Conservation (phyloP, 1,139 yeast genomes). For the Blastobotrys ciferrii region DNA sequence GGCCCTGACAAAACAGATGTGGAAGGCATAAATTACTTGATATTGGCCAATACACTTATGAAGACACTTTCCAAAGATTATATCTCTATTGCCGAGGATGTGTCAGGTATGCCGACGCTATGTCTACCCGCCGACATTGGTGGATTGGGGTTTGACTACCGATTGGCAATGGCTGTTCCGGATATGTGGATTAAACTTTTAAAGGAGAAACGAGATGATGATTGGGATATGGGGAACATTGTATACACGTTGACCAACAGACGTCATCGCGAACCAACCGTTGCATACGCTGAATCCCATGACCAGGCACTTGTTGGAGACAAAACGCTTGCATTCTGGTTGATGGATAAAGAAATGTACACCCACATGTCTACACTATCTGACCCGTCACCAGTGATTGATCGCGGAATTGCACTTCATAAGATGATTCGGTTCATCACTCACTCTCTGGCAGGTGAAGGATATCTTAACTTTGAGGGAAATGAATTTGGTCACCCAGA, state of each 20-base stretch:
- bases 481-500: constrained; percentile 99
- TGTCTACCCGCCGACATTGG: constrained; percentile 73
- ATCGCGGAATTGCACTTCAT: constrained; percentile 87
- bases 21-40: constrained; percentile 82
- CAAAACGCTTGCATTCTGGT: constrained; percentile 94
- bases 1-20: constrained; percentile 70
- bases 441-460: constrained; percentile 91
- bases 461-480: constrained; percentile 93
- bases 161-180: constrained; percentile 96
- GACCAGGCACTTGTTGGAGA: constrained; percentile 98
- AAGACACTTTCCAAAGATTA: constrained; percentile 54
- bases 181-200: constrained; percentile 98
- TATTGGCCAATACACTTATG: constrained; percentile 81
- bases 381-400: constrained; percentile 72
- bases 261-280: constrained; percentile 84
- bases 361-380: constrained; percentile 84
- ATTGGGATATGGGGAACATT: constrained; percentile 86
- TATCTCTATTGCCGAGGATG: constrained; percentile 92
- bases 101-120: constrained; percentile 94
- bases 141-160: constrained; percentile 90
- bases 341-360: constrained; percentile 98
- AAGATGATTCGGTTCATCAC: constrained; percentile 86
- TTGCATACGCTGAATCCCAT: constrained; percentile 92
- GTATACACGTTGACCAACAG: constrained; percentile 83
- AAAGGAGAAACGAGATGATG: constrained; percentile 80